Conservation (phyloP, 148 eudicot species). For the Rhododendron griersonianum region DNA sequence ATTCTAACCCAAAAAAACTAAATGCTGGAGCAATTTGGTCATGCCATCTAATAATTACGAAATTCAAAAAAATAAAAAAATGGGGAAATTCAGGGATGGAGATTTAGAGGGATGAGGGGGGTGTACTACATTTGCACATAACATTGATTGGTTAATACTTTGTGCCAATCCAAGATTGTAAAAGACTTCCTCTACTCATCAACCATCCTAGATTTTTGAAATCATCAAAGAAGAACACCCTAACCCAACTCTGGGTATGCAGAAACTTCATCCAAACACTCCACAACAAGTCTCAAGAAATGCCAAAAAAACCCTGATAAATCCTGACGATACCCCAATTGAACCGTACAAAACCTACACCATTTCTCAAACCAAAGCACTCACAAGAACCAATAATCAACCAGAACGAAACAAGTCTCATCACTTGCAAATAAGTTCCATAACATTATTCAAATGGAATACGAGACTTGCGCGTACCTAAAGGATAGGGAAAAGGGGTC, state of each 20-base stretch:
- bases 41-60: too few species aligned
- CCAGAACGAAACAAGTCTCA: neutral
- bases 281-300: neutral
- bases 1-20: too few species aligned
- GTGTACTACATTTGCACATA: neutral
- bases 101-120: neutral
- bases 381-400: neutral
- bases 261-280: neutral
- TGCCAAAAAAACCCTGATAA: neutral
- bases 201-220: neutral
- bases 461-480: slow-evolving; percentile 10
- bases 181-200: neutral
- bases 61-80: too few species aligned
- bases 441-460: neutral
- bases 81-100: neutral
- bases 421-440: neutral
- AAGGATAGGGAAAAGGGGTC: neutral
- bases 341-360: neutral
- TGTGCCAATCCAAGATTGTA: neutral
- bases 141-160: neutral
- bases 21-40: too few species aligned
- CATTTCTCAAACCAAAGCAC: neutral
- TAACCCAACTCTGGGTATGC: neutral
- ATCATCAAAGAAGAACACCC: neutral
- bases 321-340: neutral